A percentile compares a stretch with the other conserved stretches of the same genome.
These are phyloP conservation scores for Flaveria trinervia DNA, from an alignment of 129 eudicot species.

Conservation along the genomic window DNA sequence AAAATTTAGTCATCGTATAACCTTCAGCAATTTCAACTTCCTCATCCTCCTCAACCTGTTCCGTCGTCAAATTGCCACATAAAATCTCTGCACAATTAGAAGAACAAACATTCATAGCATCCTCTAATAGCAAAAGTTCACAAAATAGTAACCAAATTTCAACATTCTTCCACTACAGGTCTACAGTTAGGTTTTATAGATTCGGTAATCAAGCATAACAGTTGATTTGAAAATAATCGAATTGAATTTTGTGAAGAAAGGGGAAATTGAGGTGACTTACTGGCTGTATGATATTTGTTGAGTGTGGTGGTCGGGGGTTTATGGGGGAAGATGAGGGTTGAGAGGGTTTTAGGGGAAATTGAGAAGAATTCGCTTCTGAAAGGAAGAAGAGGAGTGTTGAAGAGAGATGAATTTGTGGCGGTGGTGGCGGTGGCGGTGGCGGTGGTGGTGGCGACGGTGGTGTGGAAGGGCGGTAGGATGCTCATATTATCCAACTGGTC, in stretches of 20 bases:
- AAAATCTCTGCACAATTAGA: constrained; percentile 26
- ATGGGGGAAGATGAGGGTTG: constrained; percentile 6
- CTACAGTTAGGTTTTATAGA: background rate
- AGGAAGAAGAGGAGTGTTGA: constrained; percentile 15
- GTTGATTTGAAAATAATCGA: background rate
- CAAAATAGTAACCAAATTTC: no score
- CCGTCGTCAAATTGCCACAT: constrained; percentile 37
- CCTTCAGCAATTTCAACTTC: constrained; percentile 84
- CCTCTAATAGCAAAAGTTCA: background rate
- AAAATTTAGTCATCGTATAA: constrained; percentile 76
- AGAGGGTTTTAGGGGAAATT: constrained; percentile 16
- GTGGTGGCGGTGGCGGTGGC: constrained; percentile 1
- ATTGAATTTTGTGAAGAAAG: background rate
- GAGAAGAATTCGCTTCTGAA: constrained; percentile 9
- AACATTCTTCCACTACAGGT: no score
- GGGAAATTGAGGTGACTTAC: constrained; percentile 26
- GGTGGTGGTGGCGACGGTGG: background rate
- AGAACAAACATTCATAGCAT: background rate
- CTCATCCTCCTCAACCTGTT: constrained; percentile 48
- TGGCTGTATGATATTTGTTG: constrained; percentile 21
- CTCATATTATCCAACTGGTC: constrained; percentile 14
- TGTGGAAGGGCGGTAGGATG: background rate
- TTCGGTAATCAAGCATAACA: background rate
- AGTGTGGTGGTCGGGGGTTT: constrained; percentile 19
- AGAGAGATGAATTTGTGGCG: background rate